Base-by-base conservation (phyloP, 768 basidiomycete genomes). In the Lentinula sp. region DNA sequence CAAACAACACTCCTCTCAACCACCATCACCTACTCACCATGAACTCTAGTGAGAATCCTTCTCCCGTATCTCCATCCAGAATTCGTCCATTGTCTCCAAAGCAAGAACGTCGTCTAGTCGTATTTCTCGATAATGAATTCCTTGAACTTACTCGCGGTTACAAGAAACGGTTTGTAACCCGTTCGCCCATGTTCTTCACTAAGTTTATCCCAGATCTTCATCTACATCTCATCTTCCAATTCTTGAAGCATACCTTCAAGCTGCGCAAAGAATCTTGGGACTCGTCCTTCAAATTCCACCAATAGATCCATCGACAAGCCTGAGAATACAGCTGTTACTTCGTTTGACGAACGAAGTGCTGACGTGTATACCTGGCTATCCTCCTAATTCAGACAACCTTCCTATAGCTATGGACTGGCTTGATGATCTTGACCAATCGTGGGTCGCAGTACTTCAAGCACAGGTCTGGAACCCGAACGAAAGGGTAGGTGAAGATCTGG, bases 241-340 rank as follows among this genome's bases (percentile, higher is more conserved):
- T 0, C 75, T 92, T 16, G 61, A 76, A 0, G 67, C 77, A 5
- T 93, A 90, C 65, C 80, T 93, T 34, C 76, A 77, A 31, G 81
- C 84, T 3, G 76, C 80, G 34, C 84, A 81, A 21, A 74, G 73
- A 51, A 73, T 91, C 18, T 73, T 92, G 10, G 76, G 80, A 0
- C 68, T 93, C 51, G 78, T 90, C 45, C 75, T 91, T 18, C 89
- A 86, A 67, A 88, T 91, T 53, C 91, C 89, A 0, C 89, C 91
- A 11, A 70, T 88, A 15, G 83, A 85, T 62, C 86, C 88, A 0
- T 91, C 89, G 2, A 82, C 86, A 4, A 74, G 84, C 13, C 76
- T 92, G 4, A 83, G 91, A 8, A 84, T 78, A 7, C 77, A 84
- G 2, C 83, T 84, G 62, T 76, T 92, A n/a, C 82, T 93, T 23